These are phyloP conservation scores for Drechslera avenae DNA, from an alignment of 2,329 filamentous ascomycete genomes.

Conservation along the genomic window DNA sequence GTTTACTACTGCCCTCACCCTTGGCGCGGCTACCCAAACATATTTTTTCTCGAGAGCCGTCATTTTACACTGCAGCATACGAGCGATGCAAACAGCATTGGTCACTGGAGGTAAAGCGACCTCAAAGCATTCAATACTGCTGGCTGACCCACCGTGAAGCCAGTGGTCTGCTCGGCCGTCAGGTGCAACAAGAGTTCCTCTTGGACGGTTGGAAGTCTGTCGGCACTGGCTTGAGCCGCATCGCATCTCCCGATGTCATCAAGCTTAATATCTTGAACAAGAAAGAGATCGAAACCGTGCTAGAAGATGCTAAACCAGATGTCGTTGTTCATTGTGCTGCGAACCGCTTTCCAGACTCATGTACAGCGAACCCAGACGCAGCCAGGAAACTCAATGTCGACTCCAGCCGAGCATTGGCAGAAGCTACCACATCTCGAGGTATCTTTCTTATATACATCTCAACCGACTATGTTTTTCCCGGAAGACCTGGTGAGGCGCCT, in stretches of 20 bases:
- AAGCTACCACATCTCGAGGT: slow-evolving; percentile 65
- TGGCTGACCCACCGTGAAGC: slow-evolving; percentile 46
- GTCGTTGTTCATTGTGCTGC: slow-evolving; percentile 90
- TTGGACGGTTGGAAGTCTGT: slow-evolving; percentile 61
- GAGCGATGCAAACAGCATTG: slow-evolving; percentile 62
- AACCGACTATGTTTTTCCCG: slow-evolving; percentile 81
- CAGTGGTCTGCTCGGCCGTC: slow-evolving; percentile 80
- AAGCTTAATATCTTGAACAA: slow-evolving; percentile 58
- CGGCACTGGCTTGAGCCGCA: slow-evolving; percentile 67
- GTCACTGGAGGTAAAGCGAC: slow-evolving; percentile 70
- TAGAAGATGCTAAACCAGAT: slow-evolving; percentile 65
- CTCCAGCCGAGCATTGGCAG: slow-evolving; percentile 70
- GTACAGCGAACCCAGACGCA: slow-evolving; percentile 76
- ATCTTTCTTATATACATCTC: slow-evolving; percentile 77
- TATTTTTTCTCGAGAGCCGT: not conserved
- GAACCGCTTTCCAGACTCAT: slow-evolving; percentile 85
- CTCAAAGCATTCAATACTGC: slow-evolving; percentile 4
- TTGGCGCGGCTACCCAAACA: no score
- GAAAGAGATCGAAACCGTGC: slow-evolving; percentile 52
- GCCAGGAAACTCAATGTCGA: slow-evolving; percentile 76
- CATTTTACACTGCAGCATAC: not conserved
- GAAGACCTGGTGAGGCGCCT: slow-evolving; percentile 77
- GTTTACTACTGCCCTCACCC: no score
- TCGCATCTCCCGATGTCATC: slow-evolving; percentile 68
- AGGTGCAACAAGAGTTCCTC: slow-evolving; percentile 75